Evolutionary conservation across 2,329 filamentous ascomycete genomes (phyloP).

Genomic region (Ascochyta pisi): DNA sequence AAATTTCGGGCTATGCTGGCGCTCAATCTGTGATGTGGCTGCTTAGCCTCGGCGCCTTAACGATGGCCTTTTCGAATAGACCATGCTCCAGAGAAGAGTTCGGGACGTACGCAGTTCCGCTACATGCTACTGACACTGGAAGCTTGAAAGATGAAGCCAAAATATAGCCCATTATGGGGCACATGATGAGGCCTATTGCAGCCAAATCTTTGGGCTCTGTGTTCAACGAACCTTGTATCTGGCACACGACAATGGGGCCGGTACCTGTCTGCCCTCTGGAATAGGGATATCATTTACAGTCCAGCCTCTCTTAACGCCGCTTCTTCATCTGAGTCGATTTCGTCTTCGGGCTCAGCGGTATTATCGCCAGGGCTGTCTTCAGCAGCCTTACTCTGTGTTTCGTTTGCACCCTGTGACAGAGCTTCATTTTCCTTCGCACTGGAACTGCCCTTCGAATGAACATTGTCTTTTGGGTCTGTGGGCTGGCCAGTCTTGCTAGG

Average conservation of each 20-base stretch:
- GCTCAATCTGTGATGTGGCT: background rate
- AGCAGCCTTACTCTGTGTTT: background rate
- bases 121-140: background rate
- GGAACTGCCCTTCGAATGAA: background rate
- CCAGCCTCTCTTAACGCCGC: constrained; percentile 14
- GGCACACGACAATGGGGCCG: background rate
- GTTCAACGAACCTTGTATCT: background rate
- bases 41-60: background rate
- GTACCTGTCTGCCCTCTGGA: background rate
- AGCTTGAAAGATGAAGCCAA: no score
- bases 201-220: background rate
- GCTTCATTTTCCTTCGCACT: constrained; percentile 10
- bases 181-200: background rate
- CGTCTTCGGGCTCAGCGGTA: constrained; percentile 7
- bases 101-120: background rate
- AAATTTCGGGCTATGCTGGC: background rate
- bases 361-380: background rate
- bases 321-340: constrained; percentile 18
- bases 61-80: background rate
- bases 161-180: background rate
- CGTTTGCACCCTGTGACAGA: background rate
- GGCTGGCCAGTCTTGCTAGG: constrained; percentile 36
- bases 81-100: background rate
- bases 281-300: background rate
- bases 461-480: constrained; percentile 1